Evolutionary conservation across 2,329 filamentous ascomycete genomes (phyloP).

Genomic region (Colletotrichum cuscutae): DNA sequence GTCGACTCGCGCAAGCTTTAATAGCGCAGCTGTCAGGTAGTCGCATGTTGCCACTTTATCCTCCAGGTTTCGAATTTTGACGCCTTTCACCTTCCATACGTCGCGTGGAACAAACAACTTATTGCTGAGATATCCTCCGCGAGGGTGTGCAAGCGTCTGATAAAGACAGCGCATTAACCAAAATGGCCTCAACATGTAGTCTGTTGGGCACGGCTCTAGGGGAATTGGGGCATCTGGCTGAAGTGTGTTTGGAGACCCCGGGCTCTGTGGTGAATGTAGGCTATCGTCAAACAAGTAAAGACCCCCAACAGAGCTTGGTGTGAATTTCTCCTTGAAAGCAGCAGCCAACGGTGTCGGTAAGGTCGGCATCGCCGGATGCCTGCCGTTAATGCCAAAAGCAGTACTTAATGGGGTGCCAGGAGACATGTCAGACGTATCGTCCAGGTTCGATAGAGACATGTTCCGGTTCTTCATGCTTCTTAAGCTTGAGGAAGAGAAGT

Average conservation of each 20-base stretch:
- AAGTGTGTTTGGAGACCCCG: constrained; percentile 74
- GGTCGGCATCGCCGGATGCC: constrained; percentile 67
- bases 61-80: constrained; percentile 90
- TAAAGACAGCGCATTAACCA: constrained; percentile 97
- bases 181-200: constrained; percentile 90
- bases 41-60: constrained; percentile 96
- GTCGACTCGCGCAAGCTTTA: constrained; percentile 85
- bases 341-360: constrained; percentile 75
- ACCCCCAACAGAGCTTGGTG: constrained; percentile 71
- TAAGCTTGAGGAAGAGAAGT: constrained; percentile 76
- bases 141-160: constrained; percentile 89
- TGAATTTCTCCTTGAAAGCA: constrained; percentile 68
- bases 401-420: constrained; percentile 80
- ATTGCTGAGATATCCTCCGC: constrained; percentile 90
- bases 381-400: constrained; percentile 64
- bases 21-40: constrained; percentile 85
- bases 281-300: constrained; percentile 86
- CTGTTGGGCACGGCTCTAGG: constrained; percentile 91
- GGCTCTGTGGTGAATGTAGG: constrained; percentile 74
- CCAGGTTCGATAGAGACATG: constrained; percentile 71
- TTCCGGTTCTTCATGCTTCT: constrained; percentile 80
- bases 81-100: constrained; percentile 92
- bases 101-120: constrained; percentile 93
- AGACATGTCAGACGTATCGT: constrained; percentile 73
- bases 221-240: constrained; percentile 75